Evolutionary conservation across 2,329 filamentous ascomycete species (phyloP), one percentile per base, ranked within the genome.

Genomic region (Claviceps fusiformis): DNA sequence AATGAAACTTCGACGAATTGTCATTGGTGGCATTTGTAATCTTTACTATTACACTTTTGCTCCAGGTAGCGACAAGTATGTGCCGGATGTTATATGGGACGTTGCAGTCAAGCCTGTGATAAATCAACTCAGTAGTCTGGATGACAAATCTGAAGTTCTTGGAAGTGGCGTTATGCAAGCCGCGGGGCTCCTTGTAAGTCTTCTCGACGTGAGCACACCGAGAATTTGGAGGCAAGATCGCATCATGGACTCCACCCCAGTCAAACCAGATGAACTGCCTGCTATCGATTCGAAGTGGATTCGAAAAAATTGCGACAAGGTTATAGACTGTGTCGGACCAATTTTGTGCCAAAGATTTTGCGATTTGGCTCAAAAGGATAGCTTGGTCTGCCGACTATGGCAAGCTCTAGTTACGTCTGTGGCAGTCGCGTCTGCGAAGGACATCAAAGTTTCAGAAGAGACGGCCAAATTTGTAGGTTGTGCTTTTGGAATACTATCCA

Each of bases 231-330:
- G 81, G 54, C 83, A 87, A 60, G 82, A 87, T 58, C 83, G 84
- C 53, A 84, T 88, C 10, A 75, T 82, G 56, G 80, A 86, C 24
- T 69, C 71, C 17, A 72, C 79, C 3, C 68, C 83, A 37, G 71
- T 82, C 54, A 78, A 75, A 53, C 76, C 84, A 0, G 81, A 84
- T n/a, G 89, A 96, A 57, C 74, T 98, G n/a, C 87, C 90, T 6
- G 74, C 84, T 7, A 73, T 97, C 7, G 90, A 97, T 63, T 77
- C 87, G 5, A 89, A 86, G 73, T 98, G 93, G 93, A 76, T 95
- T 13, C 81, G 92, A 54, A 85, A 81, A 56, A 89, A 88, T 58
- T 73, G 86, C 5, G 65, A 73, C 1, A 77, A 75, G 47, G 77
- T 96, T 5, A 79, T 95, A 39, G 68, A 77, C 3, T 72, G 85